These are phyloP conservation scores for Lasiodiplodia theobromae DNA, from an alignment of 2,329 filamentous ascomycete species.

Conservation along the genomic window DNA sequence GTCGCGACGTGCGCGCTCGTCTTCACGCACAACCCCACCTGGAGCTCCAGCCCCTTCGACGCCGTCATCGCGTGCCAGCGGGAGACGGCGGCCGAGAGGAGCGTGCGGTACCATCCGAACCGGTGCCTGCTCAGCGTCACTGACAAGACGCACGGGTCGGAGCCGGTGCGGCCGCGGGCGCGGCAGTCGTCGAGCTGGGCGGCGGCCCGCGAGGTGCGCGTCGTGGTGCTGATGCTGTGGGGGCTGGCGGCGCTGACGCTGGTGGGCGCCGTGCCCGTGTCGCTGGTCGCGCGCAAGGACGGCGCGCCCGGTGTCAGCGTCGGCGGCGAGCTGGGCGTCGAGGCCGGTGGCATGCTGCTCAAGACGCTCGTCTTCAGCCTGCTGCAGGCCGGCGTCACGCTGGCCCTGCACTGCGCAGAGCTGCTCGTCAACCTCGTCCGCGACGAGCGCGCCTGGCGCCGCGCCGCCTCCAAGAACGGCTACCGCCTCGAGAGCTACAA, in stretches of 20 bases:
- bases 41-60: conserved; percentile 3
- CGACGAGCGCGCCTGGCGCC: neutral
- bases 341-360: neutral
- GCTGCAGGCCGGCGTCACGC: neutral
- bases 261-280: neutral
- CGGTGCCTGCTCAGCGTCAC: neutral
- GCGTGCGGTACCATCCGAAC: neutral
- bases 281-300: neutral
- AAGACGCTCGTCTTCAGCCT: neutral
- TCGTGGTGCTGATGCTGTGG: neutral
- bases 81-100: neutral
- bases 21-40: neutral
- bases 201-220: neutral
- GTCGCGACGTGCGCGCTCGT: neutral
- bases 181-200: neutral
- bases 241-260: neutral
- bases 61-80: neutral
- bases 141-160: neutral
- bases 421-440: neutral
- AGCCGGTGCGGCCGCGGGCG: neutral
- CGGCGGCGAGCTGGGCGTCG: neutral
- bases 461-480: neutral
- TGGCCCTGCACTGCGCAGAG: neutral
- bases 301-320: neutral
- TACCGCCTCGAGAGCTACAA: neutral